phyloP scores from a whole-genome alignment of 2,329 filamentous ascomycete genomes.

The Reticulascus tulasneorum region DNA sequence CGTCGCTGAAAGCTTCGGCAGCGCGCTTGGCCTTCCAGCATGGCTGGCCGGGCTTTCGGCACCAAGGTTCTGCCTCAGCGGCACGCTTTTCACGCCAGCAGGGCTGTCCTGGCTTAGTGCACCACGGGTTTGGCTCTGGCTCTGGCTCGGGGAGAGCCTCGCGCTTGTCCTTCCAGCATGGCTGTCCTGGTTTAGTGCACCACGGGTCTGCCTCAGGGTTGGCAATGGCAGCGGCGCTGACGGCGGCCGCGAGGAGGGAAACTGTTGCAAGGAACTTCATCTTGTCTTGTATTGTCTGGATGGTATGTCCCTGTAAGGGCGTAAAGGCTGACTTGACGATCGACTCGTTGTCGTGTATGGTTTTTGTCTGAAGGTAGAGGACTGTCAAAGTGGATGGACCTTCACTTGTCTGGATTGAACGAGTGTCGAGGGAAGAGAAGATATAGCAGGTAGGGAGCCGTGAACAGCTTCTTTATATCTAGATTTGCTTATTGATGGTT shows the following conservation, averaged over 20 bases:
- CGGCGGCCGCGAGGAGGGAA: constrained; percentile 17
- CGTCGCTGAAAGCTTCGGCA: constrained; percentile 25
- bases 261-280: constrained; percentile 26
- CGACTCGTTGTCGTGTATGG: not conserved
- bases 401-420: too few species aligned
- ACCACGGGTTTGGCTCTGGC: too few species aligned
- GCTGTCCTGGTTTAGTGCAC: constrained; percentile 1
- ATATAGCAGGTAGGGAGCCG: too few species aligned
- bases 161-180: too few species aligned
- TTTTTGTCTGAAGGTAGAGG: constrained; percentile 2
- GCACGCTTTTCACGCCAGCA: constrained; percentile 10
- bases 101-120: constrained; percentile 13
- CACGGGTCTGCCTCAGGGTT: constrained; percentile 11
- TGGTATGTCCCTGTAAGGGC: too few species aligned
- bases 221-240: constrained; percentile 23
- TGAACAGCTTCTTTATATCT: too few species aligned
- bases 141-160: too few species aligned
- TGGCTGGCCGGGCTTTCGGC: constrained; percentile 24
- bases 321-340: not conserved
- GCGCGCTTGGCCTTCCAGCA: constrained; percentile 42
- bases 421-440: too few species aligned
- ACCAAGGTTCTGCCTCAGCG: not conserved
- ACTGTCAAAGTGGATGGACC: not conserved
- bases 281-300: constrained; percentile 4
- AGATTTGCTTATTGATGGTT: too few species aligned